Evolutionary conservation across 2,329 filamentous ascomycete species (phyloP).

Genomic region (Sclerotinia sclerotiorum): DNA sequence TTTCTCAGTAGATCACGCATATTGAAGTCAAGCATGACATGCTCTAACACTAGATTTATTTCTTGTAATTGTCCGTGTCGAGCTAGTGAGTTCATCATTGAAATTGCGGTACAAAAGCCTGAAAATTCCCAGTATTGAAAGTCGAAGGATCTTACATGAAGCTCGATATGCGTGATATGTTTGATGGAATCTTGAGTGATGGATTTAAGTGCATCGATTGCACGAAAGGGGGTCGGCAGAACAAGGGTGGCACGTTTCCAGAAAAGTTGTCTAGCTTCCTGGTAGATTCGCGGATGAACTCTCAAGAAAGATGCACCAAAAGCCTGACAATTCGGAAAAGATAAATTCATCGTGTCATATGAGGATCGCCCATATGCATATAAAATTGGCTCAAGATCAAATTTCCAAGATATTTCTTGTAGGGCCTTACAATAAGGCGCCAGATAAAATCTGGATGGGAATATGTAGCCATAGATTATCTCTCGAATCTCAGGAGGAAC

Average conservation of each 20-base stretch:
- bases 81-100: background rate
- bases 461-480: background rate
- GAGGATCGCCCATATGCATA: background rate
- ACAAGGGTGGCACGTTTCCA: background rate
- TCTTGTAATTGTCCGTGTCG: background rate
- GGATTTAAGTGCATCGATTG: background rate
- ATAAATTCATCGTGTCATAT: too few relatives aligned
- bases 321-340: background rate
- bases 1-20: background rate
- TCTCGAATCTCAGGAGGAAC: background rate
- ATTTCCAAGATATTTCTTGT: background rate
- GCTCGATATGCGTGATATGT: background rate
- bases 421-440: background rate
- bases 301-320: background rate
- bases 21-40: background rate
- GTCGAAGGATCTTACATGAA: rapidly evolving
- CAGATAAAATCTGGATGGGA: background rate
- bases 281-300: background rate
- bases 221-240: too few relatives aligned
- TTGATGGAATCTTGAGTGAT: too few relatives aligned
- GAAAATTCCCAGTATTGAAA: background rate
- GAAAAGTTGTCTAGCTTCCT: background rate
- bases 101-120: background rate
- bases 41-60: background rate
- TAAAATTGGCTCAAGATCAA: background rate